These are phyloP conservation scores for Rusavskia elegans DNA, from an alignment of 495 filamentous ascomycete genomes.

Conservation along the genomic window DNA sequence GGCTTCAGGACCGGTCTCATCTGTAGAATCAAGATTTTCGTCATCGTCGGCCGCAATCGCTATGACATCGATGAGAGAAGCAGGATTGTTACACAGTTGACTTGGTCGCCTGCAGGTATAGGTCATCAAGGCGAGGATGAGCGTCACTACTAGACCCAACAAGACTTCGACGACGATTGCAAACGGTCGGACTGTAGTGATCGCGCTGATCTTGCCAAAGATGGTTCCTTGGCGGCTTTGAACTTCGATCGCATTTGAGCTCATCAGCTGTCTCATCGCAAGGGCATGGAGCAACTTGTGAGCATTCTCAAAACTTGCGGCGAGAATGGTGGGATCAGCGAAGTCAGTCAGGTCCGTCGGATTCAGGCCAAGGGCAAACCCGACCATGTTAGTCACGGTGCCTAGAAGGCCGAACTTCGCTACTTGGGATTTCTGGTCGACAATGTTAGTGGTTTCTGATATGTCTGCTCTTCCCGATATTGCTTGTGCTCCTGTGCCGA, in stretches of 20 bases:
- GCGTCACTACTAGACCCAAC: constrained; percentile 16
- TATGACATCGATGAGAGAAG: neutral
- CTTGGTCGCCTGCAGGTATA: constrained; percentile 2
- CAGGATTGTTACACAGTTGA: constrained; percentile 12
- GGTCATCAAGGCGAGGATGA: constrained; percentile 12
- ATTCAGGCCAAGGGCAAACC: constrained; percentile 15
- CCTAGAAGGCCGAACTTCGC: neutral
- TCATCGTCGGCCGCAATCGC: neutral
- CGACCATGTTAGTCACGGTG: constrained; percentile 14
- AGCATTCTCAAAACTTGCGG: constrained; percentile 14
- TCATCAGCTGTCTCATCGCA: constrained; percentile 15
- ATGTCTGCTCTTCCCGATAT: neutral
- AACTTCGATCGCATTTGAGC: neutral
- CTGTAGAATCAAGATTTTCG: no score
- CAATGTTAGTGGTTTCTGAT: neutral
- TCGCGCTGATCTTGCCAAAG: constrained; percentile 6
- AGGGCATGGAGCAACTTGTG: constrained; percentile 24
- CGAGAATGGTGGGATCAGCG: constrained; percentile 13
- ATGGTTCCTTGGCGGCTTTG: neutral
- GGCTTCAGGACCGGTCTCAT: no score
- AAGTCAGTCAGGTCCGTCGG: constrained; percentile 12
- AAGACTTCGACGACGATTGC: constrained; percentile 22
- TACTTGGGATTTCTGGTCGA: neutral
- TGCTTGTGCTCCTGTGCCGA: constrained; percentile 9
- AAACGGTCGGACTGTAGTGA: constrained; percentile 23